Evolutionary conservation across 2,329 filamentous ascomycete genomes (phyloP), one percentile per base, ranked within the genome.

Genomic region (Ophiognomonia clavigignenti-juglandacearum): DNA sequence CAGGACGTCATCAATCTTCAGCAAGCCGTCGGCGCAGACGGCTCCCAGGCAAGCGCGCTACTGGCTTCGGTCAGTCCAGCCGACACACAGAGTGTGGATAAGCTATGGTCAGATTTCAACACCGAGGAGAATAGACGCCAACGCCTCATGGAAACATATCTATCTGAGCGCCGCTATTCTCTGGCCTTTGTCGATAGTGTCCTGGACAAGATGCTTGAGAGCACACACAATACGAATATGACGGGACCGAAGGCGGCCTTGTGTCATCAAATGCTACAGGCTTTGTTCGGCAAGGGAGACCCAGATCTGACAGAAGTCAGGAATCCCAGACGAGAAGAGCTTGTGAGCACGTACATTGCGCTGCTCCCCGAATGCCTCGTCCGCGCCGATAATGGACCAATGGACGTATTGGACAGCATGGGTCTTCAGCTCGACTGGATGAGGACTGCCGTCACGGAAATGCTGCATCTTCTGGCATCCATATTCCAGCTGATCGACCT

Each of bases 1-100:
- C 88, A 93, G 56, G 88, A 95, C 70, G 73, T 82, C 14, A 76
- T 83, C 47, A 90, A 88, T 58, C 69, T 95, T 38, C 83, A 86
- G 58, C 85, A 86, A 57, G 86, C 86, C 14, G 79, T 85, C 11
- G 85, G 85, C 18, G 73, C 81, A 23, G 78, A 77, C 48, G 83
- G 80, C 62, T 65, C 73, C 11, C 75, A 79, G 53, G 71, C 76
- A 61, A 70, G 82, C 54, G 70, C 75, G 59, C 66, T 88, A 59
- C 59, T 80, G 54, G 67, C 77, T 19, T 67, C 78, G 46, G 57
- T 83, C 23, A 73, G 71, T 37, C 65, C 72, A 4, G 61, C 68
- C 1, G 64, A 66, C 16, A 70, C 68, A 14, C 56, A 67, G 41
- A 77, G 81, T 56, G 74, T 78, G 10, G 73, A 80, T 39, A 69